phyloP scores from a whole-genome alignment of 345 rosid genomes.

The Corchorus capsularis region DNA sequence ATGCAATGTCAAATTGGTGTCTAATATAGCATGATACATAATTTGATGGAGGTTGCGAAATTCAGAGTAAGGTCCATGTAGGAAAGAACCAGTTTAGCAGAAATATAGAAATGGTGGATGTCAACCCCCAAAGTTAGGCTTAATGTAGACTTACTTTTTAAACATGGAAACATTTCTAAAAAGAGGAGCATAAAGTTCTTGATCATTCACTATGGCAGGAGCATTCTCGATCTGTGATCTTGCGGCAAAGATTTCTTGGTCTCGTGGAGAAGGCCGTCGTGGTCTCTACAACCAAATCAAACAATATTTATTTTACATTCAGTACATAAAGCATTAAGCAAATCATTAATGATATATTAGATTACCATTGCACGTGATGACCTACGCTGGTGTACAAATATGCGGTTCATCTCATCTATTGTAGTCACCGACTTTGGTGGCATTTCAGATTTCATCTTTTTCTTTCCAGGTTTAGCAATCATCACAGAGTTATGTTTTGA shows the following conservation, averaged over 20 bases:
- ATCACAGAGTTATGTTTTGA: conserved; percentile 31
- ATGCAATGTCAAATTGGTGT: not conserved
- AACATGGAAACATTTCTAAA: conserved; percentile 86
- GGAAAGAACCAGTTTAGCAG: conserved; percentile 8
- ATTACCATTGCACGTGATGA: conserved; percentile 79
- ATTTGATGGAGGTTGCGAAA: not conserved
- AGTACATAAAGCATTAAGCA: not conserved
- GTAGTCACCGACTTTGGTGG: conserved; percentile 79
- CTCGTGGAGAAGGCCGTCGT: conserved; percentile 69
- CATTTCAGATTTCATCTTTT: conserved; percentile 59
- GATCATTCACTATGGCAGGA: conserved; percentile 38
- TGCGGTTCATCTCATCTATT: conserved; percentile 63
- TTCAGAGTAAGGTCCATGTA: conserved; percentile 2
- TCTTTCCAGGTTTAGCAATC: conserved; percentile 37
- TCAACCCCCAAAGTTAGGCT: not conserved
- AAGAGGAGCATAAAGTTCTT: conserved; percentile 75
- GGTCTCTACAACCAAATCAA: conserved; percentile 62
- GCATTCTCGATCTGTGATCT: conserved; percentile 69
- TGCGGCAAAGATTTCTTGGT: conserved; percentile 68
- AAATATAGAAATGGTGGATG: not conserved
- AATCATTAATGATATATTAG: not conserved
- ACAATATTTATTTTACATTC: conserved; percentile 11
- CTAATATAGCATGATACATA: not conserved
- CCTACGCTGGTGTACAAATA: conserved; percentile 49
- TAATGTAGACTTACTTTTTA: conserved; percentile 52